Evolutionary conservation across 2,329 filamentous ascomycete species (phyloP), one percentile per base, ranked within the genome.

Genomic region (Fusarium palustre): DNA sequence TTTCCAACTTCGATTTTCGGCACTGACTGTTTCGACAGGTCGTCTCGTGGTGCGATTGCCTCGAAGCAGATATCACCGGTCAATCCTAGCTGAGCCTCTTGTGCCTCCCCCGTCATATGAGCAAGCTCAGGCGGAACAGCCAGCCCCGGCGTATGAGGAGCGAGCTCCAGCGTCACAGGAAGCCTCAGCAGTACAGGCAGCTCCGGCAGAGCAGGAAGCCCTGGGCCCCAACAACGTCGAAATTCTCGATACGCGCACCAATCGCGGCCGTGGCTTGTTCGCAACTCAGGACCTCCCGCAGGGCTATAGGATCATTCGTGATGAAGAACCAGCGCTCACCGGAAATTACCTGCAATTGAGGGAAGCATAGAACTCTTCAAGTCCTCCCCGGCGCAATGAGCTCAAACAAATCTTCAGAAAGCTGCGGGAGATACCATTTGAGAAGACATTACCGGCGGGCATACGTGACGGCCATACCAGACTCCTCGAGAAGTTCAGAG

Each of bases 181-280:
- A 39, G n/a, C 36, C 12, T 7, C 11, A 7, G n/a, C 36, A 13
- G 7, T 7, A 13, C 36, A 22, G 4, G 10, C 7, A 18, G 43
- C 5, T 3, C 22, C n/a, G 31, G 24, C 3, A 48, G 18, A 5
- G 11, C 45, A 48, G 11, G 25, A 16, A 48, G 25, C 25, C 25
- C 25, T 9, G 25, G 15, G 15, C 18, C 15, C 7, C 33, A 33
- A 33, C 4, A 16, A 34, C 11, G 39, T 74, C 16, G 9, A 11
- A 2, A 57, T 75, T 31, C 28, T 16, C 9, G 3, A 65, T 1
- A 72, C 70, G 2, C 5, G 15, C 2, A 59, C 41, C 4, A 9
- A 18, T 7, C 65, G 63, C 2, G 55, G 62, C 5, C 31, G 16
- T 8, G 76, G 77, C 12, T 42, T 78, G 9, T 74, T 72, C 53